Base-by-base conservation (phyloP, 768 basidiomycete species). In the Atractiella rhizophila region DNA sequence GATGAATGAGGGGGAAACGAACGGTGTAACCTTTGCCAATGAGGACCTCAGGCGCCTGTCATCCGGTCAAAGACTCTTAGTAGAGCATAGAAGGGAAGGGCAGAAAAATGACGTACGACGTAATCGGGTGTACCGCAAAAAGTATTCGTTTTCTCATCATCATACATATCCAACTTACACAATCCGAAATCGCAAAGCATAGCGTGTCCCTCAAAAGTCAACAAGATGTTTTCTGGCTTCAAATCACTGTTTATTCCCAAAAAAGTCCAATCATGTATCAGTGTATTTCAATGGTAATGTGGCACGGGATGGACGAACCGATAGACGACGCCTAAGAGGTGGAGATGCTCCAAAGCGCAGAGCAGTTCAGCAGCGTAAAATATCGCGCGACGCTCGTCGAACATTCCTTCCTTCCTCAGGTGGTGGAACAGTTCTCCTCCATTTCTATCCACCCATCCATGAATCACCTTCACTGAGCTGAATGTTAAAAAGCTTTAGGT, bases 401-500 rank as follows among this genome's bases (percentile, higher is more conserved):
- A 94, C 48, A 78, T 65, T 0, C 81, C 86, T 59, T 98, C 88
- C 48, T 76, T 71, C 59, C 96, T 88, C 26, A 98, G 57, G 60
- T 98, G 88, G 81, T 82, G 88, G 57, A 98, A 98, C n/a, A 98
- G 63, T 60, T 98, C 88, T 28, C 88, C 88, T 6, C 88, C 88
- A 52, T 74, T 76, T 68, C 91, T 88, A 62, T 86, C n/a, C n/a
- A n/a, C n/a, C n/a, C 88, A 59, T 88, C 83, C 26, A 82, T 91
- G 25, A 91, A 76, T 44, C 88, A 72, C 52, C 4, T 18, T 35
- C 9, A 18, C 9, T 4, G 18, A 16, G 1, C 30, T 11, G 21
- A 28, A 15, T 4, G n/a, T n/a, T 15, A 34, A 21, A 13, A 13
- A 34, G 18, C 20, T 7, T 25, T 4, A 15, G 25, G 16, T 24